phyloP scores from a whole-genome alignment of 768 basidiomycete species.

The Russula sp. region DNA sequence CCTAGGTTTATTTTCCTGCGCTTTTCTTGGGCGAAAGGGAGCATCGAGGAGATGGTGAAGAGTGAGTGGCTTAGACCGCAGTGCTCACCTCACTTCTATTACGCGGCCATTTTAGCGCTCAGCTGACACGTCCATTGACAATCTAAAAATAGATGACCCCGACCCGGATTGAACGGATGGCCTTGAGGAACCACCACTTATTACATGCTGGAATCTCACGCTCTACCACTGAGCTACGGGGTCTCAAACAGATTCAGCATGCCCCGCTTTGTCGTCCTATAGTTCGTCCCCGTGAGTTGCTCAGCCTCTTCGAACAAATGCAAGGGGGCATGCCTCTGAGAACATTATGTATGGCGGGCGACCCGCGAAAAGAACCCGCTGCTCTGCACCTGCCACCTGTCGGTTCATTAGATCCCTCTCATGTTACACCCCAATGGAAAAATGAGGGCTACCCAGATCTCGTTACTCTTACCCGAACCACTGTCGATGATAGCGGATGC shows the following conservation, averaged over 20 bases:
- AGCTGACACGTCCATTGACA: not conserved
- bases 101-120: slow-evolving; percentile 6
- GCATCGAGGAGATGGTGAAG: slow-evolving; percentile 25
- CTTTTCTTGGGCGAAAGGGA: slow-evolving; percentile 47
- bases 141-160: slow-evolving; percentile 9
- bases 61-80: not conserved
- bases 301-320: too few species aligned
- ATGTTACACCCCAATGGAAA: not conserved
- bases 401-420: too few species aligned
- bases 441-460: too few species aligned
- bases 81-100: not conserved
- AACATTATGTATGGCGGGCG: too few species aligned
- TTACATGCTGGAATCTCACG: slow-evolving; percentile 2
- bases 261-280: too few species aligned
- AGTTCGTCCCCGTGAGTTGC: too few species aligned
- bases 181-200: slow-evolving; percentile 10
- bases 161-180: slow-evolving; percentile 23
- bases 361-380: too few species aligned
- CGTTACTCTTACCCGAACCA: not conserved
- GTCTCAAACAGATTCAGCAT: not conserved
- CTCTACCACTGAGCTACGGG: slow-evolving; percentile 13
- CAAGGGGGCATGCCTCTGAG: too few species aligned
- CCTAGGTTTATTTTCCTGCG: slow-evolving; percentile 71
- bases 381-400: too few species aligned
- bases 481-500: not conserved